Evolutionary conservation across 257 asterid species (phyloP), one percentile per base, ranked within the genome.

Genomic region (Primulina tabacum): DNA sequence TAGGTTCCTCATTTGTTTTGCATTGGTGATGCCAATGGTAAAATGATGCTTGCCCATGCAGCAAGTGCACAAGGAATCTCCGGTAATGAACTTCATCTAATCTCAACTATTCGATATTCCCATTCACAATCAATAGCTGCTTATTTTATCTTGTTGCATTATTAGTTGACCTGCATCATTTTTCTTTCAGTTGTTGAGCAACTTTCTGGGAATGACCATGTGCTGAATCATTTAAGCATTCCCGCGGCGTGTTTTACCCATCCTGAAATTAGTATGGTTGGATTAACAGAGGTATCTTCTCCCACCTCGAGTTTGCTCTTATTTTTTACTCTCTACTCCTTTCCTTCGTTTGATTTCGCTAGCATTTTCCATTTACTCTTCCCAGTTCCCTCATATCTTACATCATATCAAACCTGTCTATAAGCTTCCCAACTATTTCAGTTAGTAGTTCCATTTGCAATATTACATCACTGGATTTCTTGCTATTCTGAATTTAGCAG

Each of bases 171-270:
- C 55, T 62, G 32, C 71, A 70, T 65, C 62, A 26, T 71, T 84
- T 64, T 72, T 76, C 74, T 21, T 21, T 65, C 78, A 94, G 99
- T 91, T 77, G 89, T 94, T 78, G 99, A 94, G 85, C 99, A 94
- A 82, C 86, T 91, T 58, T 77, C 95, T 58, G 99, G 99, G 60
- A 82, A 77, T 4, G 97, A 88, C 86, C 97, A 91, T 78, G 89
- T 94, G 72, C 81, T 94, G 78, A 91, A 94, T 70, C 97, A 91
- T 82, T 79, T 88, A 69, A 94, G 96, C 85, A 83, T 94, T 72
- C 99, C 99, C 47, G 99, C 97, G 32, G 99, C 99, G 64, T 94
- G 99, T 76, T 91, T 94, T 77, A 94, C 99, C 71, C 99, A 94
- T 84, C 97, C 99, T 10, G 99, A 94, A 81, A 94, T 94, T 85